Base-by-base conservation (phyloP, 1,284 basidiomycete species). In the Phylloboletellus chloephorus region DNA sequence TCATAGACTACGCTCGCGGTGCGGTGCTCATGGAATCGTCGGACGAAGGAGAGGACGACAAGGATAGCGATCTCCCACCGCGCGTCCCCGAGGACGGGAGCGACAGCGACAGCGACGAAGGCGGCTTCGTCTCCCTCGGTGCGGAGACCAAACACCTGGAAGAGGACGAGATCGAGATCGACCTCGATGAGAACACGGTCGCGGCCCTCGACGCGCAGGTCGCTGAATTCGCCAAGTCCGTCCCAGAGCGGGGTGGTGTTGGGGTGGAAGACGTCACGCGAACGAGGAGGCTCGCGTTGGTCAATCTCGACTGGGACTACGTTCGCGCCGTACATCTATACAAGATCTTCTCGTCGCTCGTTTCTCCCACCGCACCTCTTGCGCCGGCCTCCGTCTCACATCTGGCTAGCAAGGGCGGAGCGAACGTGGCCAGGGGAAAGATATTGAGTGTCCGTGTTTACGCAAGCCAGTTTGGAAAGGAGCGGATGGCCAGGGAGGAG, bases 251-350 rank as follows among this genome's bases (percentile, higher is more conserved):
- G 39, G 58, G 63, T 7, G 58, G 57, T 24, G 57, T 50, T 11
- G 41, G n/a, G n/a, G n/a, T n/a, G n/a, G n/a, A 55, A 22, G 65
- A 66, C 19, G 60, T 51, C 2, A 17, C 68, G n/a, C 71, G 71
- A n/a, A 90, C 89, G 1, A 74, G 71, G 33, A 76, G 95, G 10
- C 67, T 98, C 5, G 96, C 95, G 0, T 79, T 88, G 20, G 95
- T 99, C 52, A 98, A 98, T 61, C 77, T 98, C 46, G 96, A 99
- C 67, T 99, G 96, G 96, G 96, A 98, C 64, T 80, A 98, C 66
- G 79, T 98, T 41, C 85, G 88, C 36, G 91, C 95, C 1, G 71
- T 71, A 24, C 94, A 98, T 63, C 69, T 99, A 17, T 97, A 80
- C 77, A 92, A 90, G 64, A 88, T 98, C 30, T 93, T 92, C 65